Base-by-base conservation (phyloP, 306 rosid species). In the Morella rubra region DNA sequence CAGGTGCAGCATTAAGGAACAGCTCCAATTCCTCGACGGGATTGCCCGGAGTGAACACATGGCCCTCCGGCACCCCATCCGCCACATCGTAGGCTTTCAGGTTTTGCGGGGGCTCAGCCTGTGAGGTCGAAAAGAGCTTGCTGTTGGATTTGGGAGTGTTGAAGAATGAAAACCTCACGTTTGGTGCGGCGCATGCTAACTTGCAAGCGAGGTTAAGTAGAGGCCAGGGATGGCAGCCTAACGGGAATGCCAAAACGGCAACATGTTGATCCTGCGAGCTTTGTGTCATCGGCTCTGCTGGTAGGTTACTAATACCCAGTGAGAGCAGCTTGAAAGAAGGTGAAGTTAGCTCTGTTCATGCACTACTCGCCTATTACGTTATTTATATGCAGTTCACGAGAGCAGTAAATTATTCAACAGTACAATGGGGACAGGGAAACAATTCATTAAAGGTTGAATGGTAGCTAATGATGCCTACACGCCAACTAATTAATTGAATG, bases 161-260 rank as follows among this genome's bases (percentile, higher is more conserved):
- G 19, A 82, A 37, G 86, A 88, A 88, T 3, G 81, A 83, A 51
- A 85, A 91, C 87, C 50, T 4, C 0, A 42, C 37, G 56, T 76
- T 3, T 20, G 87, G 87, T 13, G 82, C 24, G 0, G 87, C 74
- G 15, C 19, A 50, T 2, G 91, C 87, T 7, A 87, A 69, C 16
- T 49, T 76, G 72, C 73, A 19, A 8, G 66, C 73, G 13, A 83
- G 73, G 60, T 40, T 85, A 24, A 85, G 74, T 16, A 76, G 60
- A 37, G 83, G 76, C 20, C 14, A 5, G 0, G 71, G 37, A 47
- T 83, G 91, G 81, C 71, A 58, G 0, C 79, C 84, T 11, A 83
- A 76, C 12, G 87, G 91, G 51, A 85, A 85, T 4, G 77, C 67
- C 12, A 85, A 46, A 6, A 79, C 73, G 0, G 69, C 84, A 0